These are phyloP conservation scores for Boletellus ananas DNA, from an alignment of 768 basidiomycete species.

Conservation along the genomic window DNA sequence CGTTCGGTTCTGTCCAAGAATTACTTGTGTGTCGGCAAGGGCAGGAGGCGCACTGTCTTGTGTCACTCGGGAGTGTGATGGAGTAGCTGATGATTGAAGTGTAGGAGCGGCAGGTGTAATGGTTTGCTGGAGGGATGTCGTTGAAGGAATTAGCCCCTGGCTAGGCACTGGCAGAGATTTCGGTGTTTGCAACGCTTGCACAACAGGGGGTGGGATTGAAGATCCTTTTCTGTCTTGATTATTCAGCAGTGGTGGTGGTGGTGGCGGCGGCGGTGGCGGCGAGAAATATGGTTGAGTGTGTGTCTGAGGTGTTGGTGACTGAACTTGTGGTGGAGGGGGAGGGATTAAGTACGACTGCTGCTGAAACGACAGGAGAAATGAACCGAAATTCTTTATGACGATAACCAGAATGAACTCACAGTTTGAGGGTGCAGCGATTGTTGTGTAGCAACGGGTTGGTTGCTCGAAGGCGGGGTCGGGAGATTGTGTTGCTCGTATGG, in stretches of 20 bases:
- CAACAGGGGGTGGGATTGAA: neutral
- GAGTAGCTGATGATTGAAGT: slow-evolving; percentile 18
- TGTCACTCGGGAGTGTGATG: slow-evolving; percentile 14
- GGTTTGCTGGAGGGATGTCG: slow-evolving; percentile 1
- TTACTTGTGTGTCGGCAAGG: slow-evolving; percentile 25
- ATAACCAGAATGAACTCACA: slow-evolving; percentile 5
- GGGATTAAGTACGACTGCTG: slow-evolving; percentile 17
- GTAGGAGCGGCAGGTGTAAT: slow-evolving; percentile 8
- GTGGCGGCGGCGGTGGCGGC: slow-evolving; percentile 19
- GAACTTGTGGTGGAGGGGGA: slow-evolving; percentile 14
- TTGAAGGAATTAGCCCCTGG: slow-evolving; percentile 9
- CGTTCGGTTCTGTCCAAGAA: slow-evolving; percentile 39
- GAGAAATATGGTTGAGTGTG: slow-evolving; percentile 18
- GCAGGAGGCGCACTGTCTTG: neutral
- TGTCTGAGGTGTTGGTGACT: slow-evolving; percentile 10
- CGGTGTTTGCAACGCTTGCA: slow-evolving; percentile 9
- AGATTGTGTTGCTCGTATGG: slow-evolving; percentile 15
- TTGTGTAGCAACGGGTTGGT: neutral
- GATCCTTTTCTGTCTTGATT: neutral
- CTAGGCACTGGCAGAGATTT: neutral
- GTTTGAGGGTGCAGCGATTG: slow-evolving; percentile 7
- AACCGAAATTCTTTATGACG: neutral
- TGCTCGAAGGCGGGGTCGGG: slow-evolving; percentile 8
- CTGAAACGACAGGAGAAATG: slow-evolving; percentile 1
- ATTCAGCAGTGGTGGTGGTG: slow-evolving; percentile 10